These are phyloP conservation scores for Musa itinerans DNA, from an alignment of 176 grass and related monocot species.

Conservation along the genomic window DNA sequence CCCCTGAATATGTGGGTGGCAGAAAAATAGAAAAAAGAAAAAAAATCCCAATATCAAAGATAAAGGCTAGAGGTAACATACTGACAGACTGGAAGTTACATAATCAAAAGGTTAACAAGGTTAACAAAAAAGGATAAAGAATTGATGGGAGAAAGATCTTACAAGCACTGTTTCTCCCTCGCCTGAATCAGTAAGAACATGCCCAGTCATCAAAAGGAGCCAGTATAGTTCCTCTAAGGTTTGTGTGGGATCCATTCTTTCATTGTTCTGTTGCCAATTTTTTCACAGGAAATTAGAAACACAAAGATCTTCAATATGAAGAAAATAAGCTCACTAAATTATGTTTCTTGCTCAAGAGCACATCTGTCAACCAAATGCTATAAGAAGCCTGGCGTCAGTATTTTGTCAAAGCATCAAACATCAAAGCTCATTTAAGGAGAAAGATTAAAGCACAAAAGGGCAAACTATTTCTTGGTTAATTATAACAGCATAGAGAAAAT, in stretches of 20 bases:
- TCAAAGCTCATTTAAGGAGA: background rate
- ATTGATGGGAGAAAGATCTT: constrained; percentile 33
- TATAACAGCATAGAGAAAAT: no score
- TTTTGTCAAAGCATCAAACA: background rate
- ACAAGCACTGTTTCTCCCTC: constrained; percentile 96
- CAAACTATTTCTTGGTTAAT: no score
- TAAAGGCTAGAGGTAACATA: constrained; percentile 12
- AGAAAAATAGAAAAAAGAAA: background rate
- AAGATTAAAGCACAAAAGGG: no score
- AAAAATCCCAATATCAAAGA: background rate
- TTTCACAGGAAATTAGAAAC: constrained; percentile 9
- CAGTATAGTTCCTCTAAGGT: constrained; percentile 92
- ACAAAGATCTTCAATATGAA: constrained; percentile 12
- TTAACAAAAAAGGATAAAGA: constrained; percentile 5
- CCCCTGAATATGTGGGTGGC: background rate
- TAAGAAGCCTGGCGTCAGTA: background rate
- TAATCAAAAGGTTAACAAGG: background rate
- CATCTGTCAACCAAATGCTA: constrained; percentile 4
- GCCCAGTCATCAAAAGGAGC: constrained; percentile 84
- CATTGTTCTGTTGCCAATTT: constrained; percentile 43
- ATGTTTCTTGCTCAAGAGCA: background rate
- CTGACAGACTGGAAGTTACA: background rate
- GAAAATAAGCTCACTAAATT: constrained; percentile 6
- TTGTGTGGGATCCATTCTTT: constrained; percentile 64
- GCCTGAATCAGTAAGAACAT: constrained; percentile 95